A percentile compares a stretch with the other conserved stretches of the same genome.
phyloP scores from a whole-genome alignment of 2,329 filamentous ascomycete species.

The Trichoderma sp. region DNA sequence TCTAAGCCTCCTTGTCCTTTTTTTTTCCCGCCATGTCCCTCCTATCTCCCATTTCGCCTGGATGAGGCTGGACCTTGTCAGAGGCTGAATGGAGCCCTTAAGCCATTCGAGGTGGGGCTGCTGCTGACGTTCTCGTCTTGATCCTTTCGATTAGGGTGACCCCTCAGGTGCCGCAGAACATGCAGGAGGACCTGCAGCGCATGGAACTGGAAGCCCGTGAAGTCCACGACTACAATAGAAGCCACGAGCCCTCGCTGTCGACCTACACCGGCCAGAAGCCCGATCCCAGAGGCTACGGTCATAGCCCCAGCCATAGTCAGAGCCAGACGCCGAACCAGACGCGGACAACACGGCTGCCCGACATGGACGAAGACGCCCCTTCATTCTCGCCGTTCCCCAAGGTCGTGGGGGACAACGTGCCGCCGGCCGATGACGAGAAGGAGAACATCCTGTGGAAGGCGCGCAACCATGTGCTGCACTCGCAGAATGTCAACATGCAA shows the following conservation, averaged over 20 bases:
- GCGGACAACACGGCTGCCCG: constrained; percentile 36
- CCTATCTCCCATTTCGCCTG: constrained; percentile 21
- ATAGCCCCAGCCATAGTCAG: not conserved
- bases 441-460: constrained; percentile 86
- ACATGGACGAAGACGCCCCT: constrained; percentile 57
- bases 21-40: not conserved
- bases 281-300: constrained; percentile 12
- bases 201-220: constrained; percentile 76
- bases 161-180: constrained; percentile 93
- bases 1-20: constrained; percentile 9
- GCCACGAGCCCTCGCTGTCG: constrained; percentile 45
- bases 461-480: constrained; percentile 78
- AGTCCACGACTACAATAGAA: constrained; percentile 33
- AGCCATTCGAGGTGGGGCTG: constrained; percentile 31
- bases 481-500: constrained; percentile 94
- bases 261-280: constrained; percentile 33
- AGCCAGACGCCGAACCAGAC: constrained; percentile 11
- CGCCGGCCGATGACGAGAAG: constrained; percentile 90
- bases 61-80: constrained; percentile 8
- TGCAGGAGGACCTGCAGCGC: constrained; percentile 89
- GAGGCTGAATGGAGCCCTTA: constrained; percentile 16
- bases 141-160: constrained; percentile 64
- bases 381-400: constrained; percentile 92
- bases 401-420: constrained; percentile 81
- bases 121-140: constrained; percentile 35